Evolutionary conservation across 2,329 filamentous ascomycete genomes (phyloP).

Genomic region (Penicillium sp.): DNA sequence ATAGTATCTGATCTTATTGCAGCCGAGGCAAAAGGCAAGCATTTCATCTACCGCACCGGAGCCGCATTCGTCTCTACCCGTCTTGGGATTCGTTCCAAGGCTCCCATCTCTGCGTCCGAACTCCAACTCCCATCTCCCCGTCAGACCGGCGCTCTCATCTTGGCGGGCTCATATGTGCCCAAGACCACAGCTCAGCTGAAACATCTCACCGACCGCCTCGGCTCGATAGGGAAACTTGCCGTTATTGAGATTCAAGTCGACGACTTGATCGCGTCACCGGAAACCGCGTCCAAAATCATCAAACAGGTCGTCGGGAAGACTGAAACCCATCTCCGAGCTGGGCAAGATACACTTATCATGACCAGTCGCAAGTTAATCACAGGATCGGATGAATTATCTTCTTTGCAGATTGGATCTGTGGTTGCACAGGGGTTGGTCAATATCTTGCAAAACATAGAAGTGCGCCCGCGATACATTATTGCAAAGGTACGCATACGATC

Average conservation of each 20-base stretch:
- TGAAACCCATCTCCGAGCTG: constrained; percentile 38
- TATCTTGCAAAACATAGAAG: constrained; percentile 44
- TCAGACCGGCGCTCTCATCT: constrained; percentile 46
- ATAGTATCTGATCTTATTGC: background rate
- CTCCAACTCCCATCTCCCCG: constrained; percentile 33
- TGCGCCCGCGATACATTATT: constrained; percentile 52
- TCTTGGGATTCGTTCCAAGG: constrained; percentile 48
- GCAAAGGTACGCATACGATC: constrained; percentile 39
- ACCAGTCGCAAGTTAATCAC: constrained; percentile 51
- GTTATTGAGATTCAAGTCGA: constrained; percentile 47
- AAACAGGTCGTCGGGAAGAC: constrained; percentile 30
- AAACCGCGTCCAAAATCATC: constrained; percentile 18
- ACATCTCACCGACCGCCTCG: constrained; percentile 36
- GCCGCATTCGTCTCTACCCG: constrained; percentile 47
- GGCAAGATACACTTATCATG: constrained; percentile 54
- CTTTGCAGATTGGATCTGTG: constrained; percentile 49
- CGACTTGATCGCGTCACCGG: constrained; percentile 40
- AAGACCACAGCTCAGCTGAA: constrained; percentile 54
- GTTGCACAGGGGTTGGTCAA: constrained; percentile 49
- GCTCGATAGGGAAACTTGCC: constrained; percentile 32
- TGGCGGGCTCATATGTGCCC: constrained; percentile 54
- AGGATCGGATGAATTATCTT: constrained; percentile 46
- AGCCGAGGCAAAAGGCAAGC: constrained; percentile 36
- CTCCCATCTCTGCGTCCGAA: constrained; percentile 45
- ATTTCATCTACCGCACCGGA: constrained; percentile 44